phyloP scores from a whole-genome alignment of 2,329 filamentous ascomycete genomes.

The Rhynchosporium secalis region DNA sequence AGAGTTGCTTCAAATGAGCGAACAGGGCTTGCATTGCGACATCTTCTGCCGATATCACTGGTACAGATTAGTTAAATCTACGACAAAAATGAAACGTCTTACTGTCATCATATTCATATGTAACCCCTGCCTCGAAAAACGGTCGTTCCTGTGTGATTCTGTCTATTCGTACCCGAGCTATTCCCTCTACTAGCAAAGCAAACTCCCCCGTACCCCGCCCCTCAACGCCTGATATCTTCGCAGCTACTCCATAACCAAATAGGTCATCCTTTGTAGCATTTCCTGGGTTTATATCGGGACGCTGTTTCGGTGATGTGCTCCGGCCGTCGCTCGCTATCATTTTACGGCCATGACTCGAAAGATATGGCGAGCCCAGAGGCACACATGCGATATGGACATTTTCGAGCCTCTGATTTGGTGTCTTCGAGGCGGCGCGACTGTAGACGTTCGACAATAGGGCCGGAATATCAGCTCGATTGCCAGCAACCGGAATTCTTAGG shows the following conservation, averaged over 20 bases:
- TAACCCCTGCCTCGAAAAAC: constrained; percentile 82
- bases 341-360: constrained; percentile 73
- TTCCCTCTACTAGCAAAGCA: constrained; percentile 81
- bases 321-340: constrained; percentile 66
- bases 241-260: constrained; percentile 79
- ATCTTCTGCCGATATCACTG: constrained; percentile 50
- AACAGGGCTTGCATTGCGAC: constrained; percentile 70
- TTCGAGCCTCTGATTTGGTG: constrained; percentile 62
- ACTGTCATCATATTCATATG: constrained; percentile 70
- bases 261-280: constrained; percentile 70
- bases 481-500: constrained; percentile 78
- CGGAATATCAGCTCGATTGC: constrained; percentile 79
- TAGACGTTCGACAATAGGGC: constrained; percentile 85
- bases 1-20: constrained; percentile 76
- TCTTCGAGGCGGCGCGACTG: constrained; percentile 69
- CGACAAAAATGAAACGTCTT: constrained; percentile 33
- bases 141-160: constrained; percentile 75
- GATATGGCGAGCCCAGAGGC: constrained; percentile 73
- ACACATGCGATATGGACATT: constrained; percentile 82
- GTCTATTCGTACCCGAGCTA: constrained; percentile 73
- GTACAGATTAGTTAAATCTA: constrained; percentile 24
- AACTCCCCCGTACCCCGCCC: constrained; percentile 75
- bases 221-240: constrained; percentile 76
- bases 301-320: constrained; percentile 35
- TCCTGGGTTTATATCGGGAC: constrained; percentile 53